Conservation (phyloP, 495 filamentous ascomycete genomes). For the Pyrenopolyporus hunteri region DNA sequence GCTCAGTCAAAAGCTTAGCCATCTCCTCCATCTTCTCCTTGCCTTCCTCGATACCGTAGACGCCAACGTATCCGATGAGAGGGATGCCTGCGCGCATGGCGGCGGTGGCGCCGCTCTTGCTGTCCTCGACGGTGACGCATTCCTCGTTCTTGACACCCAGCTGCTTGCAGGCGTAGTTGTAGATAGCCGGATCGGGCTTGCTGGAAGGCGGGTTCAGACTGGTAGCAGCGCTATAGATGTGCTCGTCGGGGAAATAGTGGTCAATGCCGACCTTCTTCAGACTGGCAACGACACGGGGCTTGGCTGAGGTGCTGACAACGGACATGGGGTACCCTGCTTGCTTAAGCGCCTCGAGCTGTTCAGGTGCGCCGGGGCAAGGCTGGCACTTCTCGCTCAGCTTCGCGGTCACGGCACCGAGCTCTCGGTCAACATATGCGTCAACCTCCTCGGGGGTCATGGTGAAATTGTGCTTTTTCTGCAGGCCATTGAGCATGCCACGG, state of each 20-base stretch:
- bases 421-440: constrained; percentile 75
- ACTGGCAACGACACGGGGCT: constrained; percentile 77
- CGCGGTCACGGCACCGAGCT: constrained; percentile 83
- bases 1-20: constrained; percentile 68
- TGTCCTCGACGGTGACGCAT: constrained; percentile 88
- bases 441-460: constrained; percentile 69
- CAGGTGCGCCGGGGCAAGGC: constrained; percentile 75
- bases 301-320: constrained; percentile 81
- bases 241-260: constrained; percentile 75
- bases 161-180: constrained; percentile 77
- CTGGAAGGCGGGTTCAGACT: constrained; percentile 77
- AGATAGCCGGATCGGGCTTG: constrained; percentile 95
- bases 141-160: constrained; percentile 76
- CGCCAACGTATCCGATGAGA: constrained; percentile 86
- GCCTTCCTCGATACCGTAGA: constrained; percentile 64
- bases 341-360: constrained; percentile 69
- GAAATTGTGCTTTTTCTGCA: constrained; percentile 80
- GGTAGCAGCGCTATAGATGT: constrained; percentile 84
- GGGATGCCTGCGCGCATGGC: constrained; percentile 83
- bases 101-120: constrained; percentile 81
- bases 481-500: constrained; percentile 78
- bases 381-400: constrained; percentile 74
- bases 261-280: constrained; percentile 82
- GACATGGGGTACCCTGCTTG: constrained; percentile 72
- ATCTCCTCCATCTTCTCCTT: constrained; percentile 74